Percentiles rank a stretch among this genome's conserved stretches.
phyloP scores from a whole-genome alignment of 1,284 basidiomycete genomes.

The Ustilago xerochloae region DNA sequence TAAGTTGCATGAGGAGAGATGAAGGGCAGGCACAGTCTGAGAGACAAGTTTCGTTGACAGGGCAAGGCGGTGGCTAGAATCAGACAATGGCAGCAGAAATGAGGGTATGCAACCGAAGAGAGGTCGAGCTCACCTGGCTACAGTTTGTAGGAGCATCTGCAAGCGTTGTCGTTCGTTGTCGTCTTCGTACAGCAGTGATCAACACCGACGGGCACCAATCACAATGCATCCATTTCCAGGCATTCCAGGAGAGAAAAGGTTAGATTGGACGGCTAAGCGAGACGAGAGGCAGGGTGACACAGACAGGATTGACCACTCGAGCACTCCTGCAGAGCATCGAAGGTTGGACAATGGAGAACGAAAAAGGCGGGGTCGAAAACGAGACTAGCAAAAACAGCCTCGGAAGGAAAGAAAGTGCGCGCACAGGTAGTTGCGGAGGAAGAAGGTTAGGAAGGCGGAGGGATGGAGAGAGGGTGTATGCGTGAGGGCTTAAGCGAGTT shows the following conservation, averaged over 20 bases:
- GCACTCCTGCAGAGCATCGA: neutral
- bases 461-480: neutral
- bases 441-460: too few species aligned
- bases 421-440: neutral
- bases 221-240: neutral
- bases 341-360: neutral
- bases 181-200: neutral
- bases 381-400: conserved; percentile 8
- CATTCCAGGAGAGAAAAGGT: neutral
- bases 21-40: neutral
- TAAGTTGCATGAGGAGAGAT: neutral
- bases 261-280: conserved; percentile 1
- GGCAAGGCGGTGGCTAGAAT: neutral
- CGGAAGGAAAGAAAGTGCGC: neutral
- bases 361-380: conserved; percentile 19
- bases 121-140: neutral
- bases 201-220: neutral
- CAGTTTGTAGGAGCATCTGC: neutral
- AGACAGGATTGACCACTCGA: neutral
- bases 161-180: too few species aligned
- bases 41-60: neutral
- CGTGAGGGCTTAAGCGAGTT: neutral
- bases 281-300: neutral
- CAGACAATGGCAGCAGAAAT: neutral
- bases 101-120: neutral